phyloP scores from a whole-genome alignment of 305 asterid genomes.

The Nicotiana rustica region DNA sequence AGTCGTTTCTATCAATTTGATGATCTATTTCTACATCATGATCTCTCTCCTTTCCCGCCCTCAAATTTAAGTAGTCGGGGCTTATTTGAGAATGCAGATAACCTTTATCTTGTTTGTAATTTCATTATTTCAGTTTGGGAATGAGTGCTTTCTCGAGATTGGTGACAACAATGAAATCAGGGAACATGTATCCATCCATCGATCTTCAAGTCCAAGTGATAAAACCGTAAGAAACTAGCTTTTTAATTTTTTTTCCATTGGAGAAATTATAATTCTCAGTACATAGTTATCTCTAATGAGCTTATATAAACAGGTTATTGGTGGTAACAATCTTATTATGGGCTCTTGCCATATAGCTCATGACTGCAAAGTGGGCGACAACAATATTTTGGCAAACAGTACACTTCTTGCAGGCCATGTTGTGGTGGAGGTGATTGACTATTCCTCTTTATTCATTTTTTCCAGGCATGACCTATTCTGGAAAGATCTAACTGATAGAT shows the following conservation, averaged over 20 bases:
- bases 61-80: background rate
- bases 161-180: conserved; percentile 94
- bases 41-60: background rate
- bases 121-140: conserved; percentile 69
- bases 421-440: conserved; percentile 72
- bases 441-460: conserved; percentile 30
- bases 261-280: background rate
- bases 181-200: conserved; percentile 84
- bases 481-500: conserved; percentile 30
- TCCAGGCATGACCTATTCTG: conserved; percentile 29
- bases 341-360: conserved; percentile 97
- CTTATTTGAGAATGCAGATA: background rate
- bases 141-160: conserved; percentile 86
- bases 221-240: conserved; percentile 63
- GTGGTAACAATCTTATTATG: conserved; percentile 87
- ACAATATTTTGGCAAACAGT: conserved; percentile 85
- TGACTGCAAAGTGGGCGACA: conserved; percentile 87
- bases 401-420: conserved; percentile 97
- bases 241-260: background rate
- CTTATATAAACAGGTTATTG: conserved; percentile 69
- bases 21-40: background rate
- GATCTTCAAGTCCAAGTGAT: conserved; percentile 81
- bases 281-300: conserved; percentile 28
- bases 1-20: background rate
- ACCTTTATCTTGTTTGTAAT: conserved; percentile 4